Percentiles rank a stretch among this genome's conserved stretches.
Conservation (phyloP, 2,329 filamentous ascomycete species). For the Botryotinia convoluta region DNA sequence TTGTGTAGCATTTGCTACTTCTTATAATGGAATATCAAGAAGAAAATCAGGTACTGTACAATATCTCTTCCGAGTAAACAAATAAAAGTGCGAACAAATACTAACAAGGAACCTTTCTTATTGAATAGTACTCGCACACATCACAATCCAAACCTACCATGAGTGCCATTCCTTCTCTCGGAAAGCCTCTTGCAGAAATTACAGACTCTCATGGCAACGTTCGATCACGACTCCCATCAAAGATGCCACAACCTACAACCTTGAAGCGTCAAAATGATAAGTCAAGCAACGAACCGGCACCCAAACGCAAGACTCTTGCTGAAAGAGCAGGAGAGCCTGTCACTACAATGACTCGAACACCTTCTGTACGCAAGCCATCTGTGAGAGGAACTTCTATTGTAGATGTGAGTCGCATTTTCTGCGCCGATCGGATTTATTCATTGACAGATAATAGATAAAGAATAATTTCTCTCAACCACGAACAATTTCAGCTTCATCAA, state of each 20-base stretch:
- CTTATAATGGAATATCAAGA: constrained; percentile 32
- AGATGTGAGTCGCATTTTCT: constrained; percentile 26
- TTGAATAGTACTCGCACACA: constrained; percentile 30
- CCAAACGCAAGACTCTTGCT: constrained; percentile 59
- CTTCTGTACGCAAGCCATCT: constrained; percentile 43
- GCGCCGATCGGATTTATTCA: background rate
- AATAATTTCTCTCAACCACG: constrained; percentile 18
- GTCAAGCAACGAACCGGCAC: constrained; percentile 47
- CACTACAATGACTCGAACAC: constrained; percentile 41
- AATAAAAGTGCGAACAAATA: background rate
- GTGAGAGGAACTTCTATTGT: constrained; percentile 33
- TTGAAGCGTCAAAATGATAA: constrained; percentile 49
- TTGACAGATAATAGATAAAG: constrained; percentile 11
- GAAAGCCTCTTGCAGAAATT: constrained; percentile 50
- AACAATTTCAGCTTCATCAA: constrained; percentile 39
- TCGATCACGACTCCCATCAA: constrained; percentile 46
- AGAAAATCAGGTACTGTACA: constrained; percentile 32
- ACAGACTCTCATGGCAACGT: constrained; percentile 60
- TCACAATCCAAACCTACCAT: constrained; percentile 34
- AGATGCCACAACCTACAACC: constrained; percentile 42
- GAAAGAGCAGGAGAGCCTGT: constrained; percentile 54
- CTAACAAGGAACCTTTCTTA: constrained; percentile 18
- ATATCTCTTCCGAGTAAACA: constrained; percentile 14
- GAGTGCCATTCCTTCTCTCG: constrained; percentile 34
- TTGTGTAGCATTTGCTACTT: constrained; percentile 31